Evolutionary conservation across 768 basidiomycete species (phyloP).

Genomic region (Rickenella mellea): DNA sequence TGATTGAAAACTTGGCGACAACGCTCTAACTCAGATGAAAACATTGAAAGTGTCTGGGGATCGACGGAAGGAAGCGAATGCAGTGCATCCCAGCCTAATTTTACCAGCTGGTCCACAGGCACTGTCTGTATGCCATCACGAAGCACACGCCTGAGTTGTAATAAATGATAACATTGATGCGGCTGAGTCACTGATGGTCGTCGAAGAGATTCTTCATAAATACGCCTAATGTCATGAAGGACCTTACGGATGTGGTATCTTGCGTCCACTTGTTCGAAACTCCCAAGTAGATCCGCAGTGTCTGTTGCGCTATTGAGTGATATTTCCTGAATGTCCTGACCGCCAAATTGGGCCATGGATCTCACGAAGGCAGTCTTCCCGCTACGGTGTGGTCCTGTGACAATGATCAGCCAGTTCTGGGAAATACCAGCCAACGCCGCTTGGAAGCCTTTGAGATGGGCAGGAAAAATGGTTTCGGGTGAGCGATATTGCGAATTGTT

Average conservation of each 20-base stretch:
- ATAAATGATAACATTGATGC: background rate
- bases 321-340: constrained; percentile 61
- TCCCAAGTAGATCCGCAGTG: constrained; percentile 87
- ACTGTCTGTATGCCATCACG: constrained; percentile 13
- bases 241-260: background rate
- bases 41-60: background rate
- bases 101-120: constrained; percentile 19
- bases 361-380: constrained; percentile 79
- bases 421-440: constrained; percentile 64
- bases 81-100: constrained; percentile 12
- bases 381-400: constrained; percentile 62
- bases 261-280: constrained; percentile 84
- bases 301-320: constrained; percentile 82
- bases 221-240: background rate
- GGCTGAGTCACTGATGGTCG: background rate
- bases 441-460: constrained; percentile 59
- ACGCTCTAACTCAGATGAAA: background rate
- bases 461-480: constrained; percentile 42
- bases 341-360: constrained; percentile 59
- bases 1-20: background rate
- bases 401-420: constrained; percentile 80
- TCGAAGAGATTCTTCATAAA: too few species aligned
- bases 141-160: background rate
- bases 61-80: too few species aligned
- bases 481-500: constrained; percentile 14